Base-by-base conservation (phyloP, 2,329 filamentous ascomycete species). In the Graphium sp. region DNA sequence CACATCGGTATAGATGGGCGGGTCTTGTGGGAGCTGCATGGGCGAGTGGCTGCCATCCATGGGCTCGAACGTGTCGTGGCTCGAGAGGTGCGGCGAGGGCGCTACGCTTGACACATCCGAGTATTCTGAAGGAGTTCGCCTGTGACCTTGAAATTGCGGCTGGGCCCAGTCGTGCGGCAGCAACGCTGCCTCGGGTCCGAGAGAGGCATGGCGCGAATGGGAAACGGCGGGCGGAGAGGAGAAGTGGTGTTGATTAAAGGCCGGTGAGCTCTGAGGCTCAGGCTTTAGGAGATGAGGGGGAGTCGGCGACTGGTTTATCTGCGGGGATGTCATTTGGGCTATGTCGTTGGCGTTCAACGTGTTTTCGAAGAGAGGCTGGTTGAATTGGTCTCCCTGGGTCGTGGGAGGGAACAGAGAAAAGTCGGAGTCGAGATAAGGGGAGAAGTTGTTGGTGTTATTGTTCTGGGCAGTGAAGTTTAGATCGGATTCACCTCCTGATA, bases 51-150 rank as follows among this genome's bases (percentile, higher is more conserved):
- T 64, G 36, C 70, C 58, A 20, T 79, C 67, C 29, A 66, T 60
- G n/a, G 60, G 53, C 13, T 93, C 84, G 43, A 92, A 91, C 37
- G 60, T 70, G 42, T 94, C 85, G 34, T 78, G 66, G 39, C 77
- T 77, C 17, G 66, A 67, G 32, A 93, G 55, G 44, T 82, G 83
- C 4, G 87, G 87, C 12, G 87, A 94, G 15, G 75, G 79, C 14
- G 80, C 74, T 11, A 75, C 80, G 12, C 83, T 92, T 5, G 76
- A 93, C 5, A 93, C 75, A 39, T 94, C 87, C 3, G 84, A 93
- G 43, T 77, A 83, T 41, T 94, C 87, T n/a, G 85, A 94, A 1
- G 82, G 80, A 21, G 71, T 74, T 43, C 85, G 72, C 40, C 84
- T 69, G 47, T 94, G 87, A n/a, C 69, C 62, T 39, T 81, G 76